phyloP scores from a whole-genome alignment of 2,329 filamentous ascomycete genomes.

The Aspergillus clavatus region DNA sequence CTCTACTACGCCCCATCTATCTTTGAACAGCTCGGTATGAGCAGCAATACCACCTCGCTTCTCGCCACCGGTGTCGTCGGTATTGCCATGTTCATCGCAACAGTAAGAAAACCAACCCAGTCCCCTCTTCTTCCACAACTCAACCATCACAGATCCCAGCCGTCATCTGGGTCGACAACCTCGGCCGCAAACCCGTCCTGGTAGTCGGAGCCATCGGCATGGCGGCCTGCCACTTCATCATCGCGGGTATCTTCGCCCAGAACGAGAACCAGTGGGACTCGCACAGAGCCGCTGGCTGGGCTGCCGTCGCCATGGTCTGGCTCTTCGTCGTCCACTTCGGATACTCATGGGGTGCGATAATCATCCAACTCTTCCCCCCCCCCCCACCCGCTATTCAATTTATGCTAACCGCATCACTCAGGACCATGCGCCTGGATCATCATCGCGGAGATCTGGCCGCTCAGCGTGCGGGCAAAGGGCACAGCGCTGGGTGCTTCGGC shows the following conservation, averaged over 20 bases:
- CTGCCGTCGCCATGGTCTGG: constrained; percentile 54
- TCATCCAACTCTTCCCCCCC: too few relatives aligned
- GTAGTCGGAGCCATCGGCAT: constrained; percentile 58
- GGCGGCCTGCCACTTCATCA: constrained; percentile 63
- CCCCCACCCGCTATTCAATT: too few relatives aligned
- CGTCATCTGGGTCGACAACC: constrained; percentile 29
- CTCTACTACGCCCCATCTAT: constrained; percentile 11
- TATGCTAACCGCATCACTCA: neutral
- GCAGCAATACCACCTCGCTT: constrained; percentile 22
- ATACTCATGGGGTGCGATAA: constrained; percentile 66
- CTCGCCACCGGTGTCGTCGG: constrained; percentile 30
- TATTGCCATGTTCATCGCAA: constrained; percentile 23
- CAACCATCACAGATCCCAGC: constrained; percentile 21
- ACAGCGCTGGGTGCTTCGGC: constrained; percentile 63
- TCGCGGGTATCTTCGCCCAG: constrained; percentile 61
- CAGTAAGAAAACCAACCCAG: constrained; percentile 1
- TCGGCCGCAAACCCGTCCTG: constrained; percentile 30
- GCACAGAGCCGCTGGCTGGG: constrained; percentile 62
- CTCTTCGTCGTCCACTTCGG: constrained; percentile 68
- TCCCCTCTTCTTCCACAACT: neutral
- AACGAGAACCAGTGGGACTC: constrained; percentile 54
- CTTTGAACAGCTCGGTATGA: constrained; percentile 22
- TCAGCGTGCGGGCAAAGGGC: constrained; percentile 65
- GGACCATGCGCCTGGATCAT: constrained; percentile 67
- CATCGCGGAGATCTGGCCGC: constrained; percentile 68